Percentiles rank a stretch among this genome's conserved stretches.
Evolutionary conservation across 2,329 filamentous ascomycete genomes (phyloP).

Genomic region (Paracorniculantispora psalliotae): DNA sequence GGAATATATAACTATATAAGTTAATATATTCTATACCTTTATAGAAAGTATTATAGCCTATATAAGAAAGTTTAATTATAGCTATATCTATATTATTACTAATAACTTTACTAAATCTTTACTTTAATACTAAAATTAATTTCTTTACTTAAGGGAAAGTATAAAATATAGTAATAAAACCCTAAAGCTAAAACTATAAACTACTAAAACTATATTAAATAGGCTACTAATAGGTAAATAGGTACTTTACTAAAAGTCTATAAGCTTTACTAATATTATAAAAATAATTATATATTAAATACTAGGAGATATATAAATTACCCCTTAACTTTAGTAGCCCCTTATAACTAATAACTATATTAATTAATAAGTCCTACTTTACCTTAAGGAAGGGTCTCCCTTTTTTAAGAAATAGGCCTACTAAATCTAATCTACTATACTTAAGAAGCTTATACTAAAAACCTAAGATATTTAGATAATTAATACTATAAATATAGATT

Average conservation of each 20-base stretch:
- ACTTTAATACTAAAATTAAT: background rate
- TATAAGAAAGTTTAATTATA: background rate
- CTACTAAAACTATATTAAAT: background rate
- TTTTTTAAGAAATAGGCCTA: background rate
- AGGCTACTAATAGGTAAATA: background rate
- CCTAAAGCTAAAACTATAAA: background rate
- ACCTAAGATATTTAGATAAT: background rate
- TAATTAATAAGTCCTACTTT: background rate
- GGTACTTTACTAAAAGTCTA: background rate
- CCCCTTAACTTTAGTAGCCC: background rate
- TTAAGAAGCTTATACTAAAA: background rate
- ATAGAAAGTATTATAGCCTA: background rate
- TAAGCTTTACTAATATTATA: background rate
- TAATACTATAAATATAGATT: background rate
- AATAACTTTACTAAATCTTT: background rate
- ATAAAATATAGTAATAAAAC: background rate
- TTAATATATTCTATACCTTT: background rate
- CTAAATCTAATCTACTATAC: background rate
- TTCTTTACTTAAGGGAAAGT: background rate
- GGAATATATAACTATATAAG: background rate
- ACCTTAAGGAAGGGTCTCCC: background rate
- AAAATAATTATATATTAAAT: background rate
- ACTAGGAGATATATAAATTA: background rate
- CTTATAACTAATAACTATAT: background rate
- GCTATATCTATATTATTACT: background rate